These are phyloP conservation scores for Apiospora rasikravindrae DNA, from an alignment of 2,329 filamentous ascomycete species.

Conservation along the genomic window DNA sequence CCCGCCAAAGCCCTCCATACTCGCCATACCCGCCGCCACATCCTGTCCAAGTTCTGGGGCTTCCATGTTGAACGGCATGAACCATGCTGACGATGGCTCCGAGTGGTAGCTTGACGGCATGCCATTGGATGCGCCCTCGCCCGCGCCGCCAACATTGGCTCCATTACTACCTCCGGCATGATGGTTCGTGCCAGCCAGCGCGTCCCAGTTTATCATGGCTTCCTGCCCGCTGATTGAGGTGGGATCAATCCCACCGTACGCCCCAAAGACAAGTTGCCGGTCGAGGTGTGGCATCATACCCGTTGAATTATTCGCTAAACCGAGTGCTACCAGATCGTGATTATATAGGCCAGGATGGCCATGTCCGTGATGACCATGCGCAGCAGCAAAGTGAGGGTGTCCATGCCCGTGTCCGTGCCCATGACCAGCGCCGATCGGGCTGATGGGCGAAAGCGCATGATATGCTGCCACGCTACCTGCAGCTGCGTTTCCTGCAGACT, in stretches of 20 bases:
- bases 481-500: constrained; percentile 16
- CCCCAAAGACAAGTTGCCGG: constrained; percentile 76
- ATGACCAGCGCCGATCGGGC: constrained; percentile 47
- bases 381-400: constrained; percentile 25
- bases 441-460: constrained; percentile 57
- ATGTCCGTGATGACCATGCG: constrained; percentile 26
- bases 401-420: constrained; percentile 29
- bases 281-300: constrained; percentile 72
- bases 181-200: constrained; percentile 40
- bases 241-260: constrained; percentile 63
- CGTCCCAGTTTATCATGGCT: constrained; percentile 53
- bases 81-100: constrained; percentile 76
- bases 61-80: constrained; percentile 91
- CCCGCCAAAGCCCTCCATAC: constrained; percentile 54
- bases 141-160: constrained; percentile 34
- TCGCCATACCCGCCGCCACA: constrained; percentile 46
- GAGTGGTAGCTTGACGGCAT: constrained; percentile 33
- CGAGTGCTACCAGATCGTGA: constrained; percentile 58
- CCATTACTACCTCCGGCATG: constrained; percentile 37
- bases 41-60: constrained; percentile 67
- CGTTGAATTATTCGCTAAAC: constrained; percentile 53
- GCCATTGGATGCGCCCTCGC: constrained; percentile 33
- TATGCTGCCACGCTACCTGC: constrained; percentile 40
- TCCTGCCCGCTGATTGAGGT: constrained; percentile 44
- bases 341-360: constrained; percentile 50